These are phyloP conservation scores for Dendrobium officinale DNA, from an alignment of 106 monocot species.

Conservation along the genomic window DNA sequence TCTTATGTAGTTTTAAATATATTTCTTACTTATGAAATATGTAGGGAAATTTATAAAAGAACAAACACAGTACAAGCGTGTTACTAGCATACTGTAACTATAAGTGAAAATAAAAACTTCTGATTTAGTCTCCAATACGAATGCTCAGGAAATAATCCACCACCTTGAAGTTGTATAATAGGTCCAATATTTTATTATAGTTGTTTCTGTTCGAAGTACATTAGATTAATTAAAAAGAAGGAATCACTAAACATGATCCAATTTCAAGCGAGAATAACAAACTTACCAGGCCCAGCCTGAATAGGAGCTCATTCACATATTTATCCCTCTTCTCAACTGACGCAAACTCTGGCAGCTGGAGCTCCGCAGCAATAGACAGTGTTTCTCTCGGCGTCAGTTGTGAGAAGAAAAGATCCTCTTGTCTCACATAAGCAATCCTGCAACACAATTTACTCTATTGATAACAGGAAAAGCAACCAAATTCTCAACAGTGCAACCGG, in stretches of 20 bases:
- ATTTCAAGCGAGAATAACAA: background rate
- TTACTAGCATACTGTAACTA: background rate
- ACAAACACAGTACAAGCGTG: background rate
- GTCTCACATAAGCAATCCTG: slow-evolving; percentile 87
- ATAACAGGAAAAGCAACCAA: slow-evolving; percentile 7
- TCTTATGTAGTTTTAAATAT: background rate
- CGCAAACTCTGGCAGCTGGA: slow-evolving; percentile 54
- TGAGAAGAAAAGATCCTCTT: slow-evolving; percentile 96
- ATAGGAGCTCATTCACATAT: slow-evolving; percentile 64
- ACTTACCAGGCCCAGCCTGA: slow-evolving; percentile 83
- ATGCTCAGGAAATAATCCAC: background rate
- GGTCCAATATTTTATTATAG: background rate
- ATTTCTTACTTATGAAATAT: background rate
- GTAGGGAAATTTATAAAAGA: background rate
- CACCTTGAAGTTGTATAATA: background rate
- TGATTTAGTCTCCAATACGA: too few species aligned
- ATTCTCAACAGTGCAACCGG: background rate
- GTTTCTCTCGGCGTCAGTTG: slow-evolving; percentile 89
- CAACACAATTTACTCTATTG: slow-evolving; percentile 12
- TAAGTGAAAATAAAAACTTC: too few species aligned
- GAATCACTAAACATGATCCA: background rate
- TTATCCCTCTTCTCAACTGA: slow-evolving; percentile 61
- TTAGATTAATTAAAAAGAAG: background rate
- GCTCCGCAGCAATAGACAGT: slow-evolving; percentile 75
- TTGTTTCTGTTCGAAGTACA: background rate